phyloP scores from a whole-genome alignment of 305 asterid species.

The Fraxinus albicans region DNA sequence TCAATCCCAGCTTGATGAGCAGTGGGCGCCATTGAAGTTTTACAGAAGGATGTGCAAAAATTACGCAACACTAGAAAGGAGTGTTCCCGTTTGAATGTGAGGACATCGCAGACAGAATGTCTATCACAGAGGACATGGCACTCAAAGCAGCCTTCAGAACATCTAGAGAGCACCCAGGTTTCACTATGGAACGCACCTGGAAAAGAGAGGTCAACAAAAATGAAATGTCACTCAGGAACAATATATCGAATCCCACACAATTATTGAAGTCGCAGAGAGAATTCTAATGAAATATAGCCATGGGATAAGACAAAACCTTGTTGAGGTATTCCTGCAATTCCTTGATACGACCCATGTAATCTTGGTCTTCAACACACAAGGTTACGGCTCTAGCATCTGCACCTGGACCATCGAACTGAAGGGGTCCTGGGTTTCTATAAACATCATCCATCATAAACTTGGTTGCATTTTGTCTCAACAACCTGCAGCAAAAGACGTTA shows the following conservation, averaged over 20 bases:
- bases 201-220: not conserved
- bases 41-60: not conserved
- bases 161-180: conserved; percentile 95
- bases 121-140: conserved; percentile 91
- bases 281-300: not conserved
- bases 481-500: conserved; percentile 41
- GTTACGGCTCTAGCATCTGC: conserved; percentile 82
- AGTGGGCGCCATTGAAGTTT: not conserved
- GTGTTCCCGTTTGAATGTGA: conserved; percentile 54
- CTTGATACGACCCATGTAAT: conserved; percentile 93
- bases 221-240: not conserved
- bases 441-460: conserved; percentile 81
- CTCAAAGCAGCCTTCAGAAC: conserved; percentile 91
- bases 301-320: conserved; percentile 47
- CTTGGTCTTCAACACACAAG: conserved; percentile 89
- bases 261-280: not conserved
- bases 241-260: not conserved
- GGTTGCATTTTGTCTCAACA: conserved; percentile 78
- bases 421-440: conserved; percentile 95
- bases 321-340: conserved; percentile 79
- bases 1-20: not conserved
- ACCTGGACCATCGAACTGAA: conserved; percentile 95
- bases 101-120: conserved; percentile 71
- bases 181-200: conserved; percentile 93
- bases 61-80: conserved; percentile 36